Evolutionary conservation across 768 basidiomycete genomes (phyloP).

Genomic region (Kwoniella botswanensis): DNA sequence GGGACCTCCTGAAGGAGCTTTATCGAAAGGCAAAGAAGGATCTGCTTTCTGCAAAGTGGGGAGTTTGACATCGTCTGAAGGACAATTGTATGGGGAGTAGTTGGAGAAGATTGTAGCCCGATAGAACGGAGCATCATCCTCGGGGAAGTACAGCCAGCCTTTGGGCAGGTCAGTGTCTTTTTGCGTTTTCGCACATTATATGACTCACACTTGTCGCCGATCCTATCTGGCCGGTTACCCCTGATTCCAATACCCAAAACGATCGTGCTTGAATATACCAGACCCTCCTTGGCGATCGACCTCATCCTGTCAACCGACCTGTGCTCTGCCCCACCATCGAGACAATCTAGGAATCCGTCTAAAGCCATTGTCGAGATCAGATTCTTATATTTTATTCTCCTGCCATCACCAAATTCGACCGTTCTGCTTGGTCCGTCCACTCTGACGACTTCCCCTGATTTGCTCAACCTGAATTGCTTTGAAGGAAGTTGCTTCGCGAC

Average conservation of each 20-base stretch:
- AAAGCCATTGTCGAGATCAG: constrained; percentile 58
- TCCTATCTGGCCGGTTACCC: constrained; percentile 55
- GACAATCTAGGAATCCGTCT: constrained; percentile 50
- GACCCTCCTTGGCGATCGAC: constrained; percentile 38
- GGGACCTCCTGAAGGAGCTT: constrained; percentile 45
- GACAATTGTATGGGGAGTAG: constrained; percentile 59
- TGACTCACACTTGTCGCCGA: constrained; percentile 59
- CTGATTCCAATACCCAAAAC: constrained; percentile 59
- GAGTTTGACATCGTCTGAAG: constrained; percentile 41
- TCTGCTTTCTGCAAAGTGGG: constrained; percentile 58
- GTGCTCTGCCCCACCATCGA: constrained; percentile 38
- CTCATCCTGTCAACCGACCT: constrained; percentile 28
- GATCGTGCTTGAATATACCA: constrained; percentile 59
- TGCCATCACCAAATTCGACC: constrained; percentile 55
- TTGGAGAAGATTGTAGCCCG: constrained; percentile 60
- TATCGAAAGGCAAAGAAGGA: constrained; percentile 40
- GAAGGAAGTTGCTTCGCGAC: constrained; percentile 54
- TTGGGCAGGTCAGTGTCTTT: background rate
- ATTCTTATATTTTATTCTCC: constrained; percentile 51
- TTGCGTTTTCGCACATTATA: background rate
- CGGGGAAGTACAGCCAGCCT: constrained; percentile 56
- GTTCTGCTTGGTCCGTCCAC: constrained; percentile 53
- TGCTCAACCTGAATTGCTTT: constrained; percentile 45
- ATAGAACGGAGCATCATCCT: constrained; percentile 60
- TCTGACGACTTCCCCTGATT: constrained; percentile 42